Conservation (phyloP, 108 stramenopile genomes). For the Conticribra guillardii region DNA sequence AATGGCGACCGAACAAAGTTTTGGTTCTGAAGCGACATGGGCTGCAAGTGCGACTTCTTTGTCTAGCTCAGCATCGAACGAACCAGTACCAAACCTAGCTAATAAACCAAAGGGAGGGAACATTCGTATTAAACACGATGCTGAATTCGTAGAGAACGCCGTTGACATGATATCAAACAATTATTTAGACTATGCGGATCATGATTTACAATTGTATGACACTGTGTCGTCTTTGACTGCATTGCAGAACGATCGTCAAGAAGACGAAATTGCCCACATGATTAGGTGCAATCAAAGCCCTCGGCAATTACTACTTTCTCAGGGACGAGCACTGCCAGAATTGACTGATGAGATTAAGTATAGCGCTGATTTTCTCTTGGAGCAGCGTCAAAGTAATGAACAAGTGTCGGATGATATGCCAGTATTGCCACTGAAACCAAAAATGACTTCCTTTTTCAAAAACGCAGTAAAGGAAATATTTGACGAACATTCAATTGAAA, state of each 20-base stretch:
- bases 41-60: too few relatives aligned
- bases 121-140: too few relatives aligned
- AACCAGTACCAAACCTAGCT: too few relatives aligned
- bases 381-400: background rate
- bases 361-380: constrained; percentile 49
- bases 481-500: constrained; percentile 50
- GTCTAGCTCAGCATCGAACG: too few relatives aligned
- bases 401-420: background rate
- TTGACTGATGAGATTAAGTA: constrained; percentile 61
- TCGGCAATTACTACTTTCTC: constrained; percentile 55
- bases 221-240: constrained; percentile 4
- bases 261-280: constrained; percentile 69
- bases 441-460: constrained; percentile 60
- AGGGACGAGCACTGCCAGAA: constrained; percentile 66
- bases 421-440: constrained; percentile 19
- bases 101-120: too few relatives aligned
- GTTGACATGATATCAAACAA: constrained; percentile 30
- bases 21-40: background rate
- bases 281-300: constrained; percentile 80
- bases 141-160: constrained; percentile 25
- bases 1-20: background rate
- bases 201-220: constrained; percentile 33
- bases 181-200: constrained; percentile 36
- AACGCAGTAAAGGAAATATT: constrained; percentile 63
- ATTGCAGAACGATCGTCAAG: constrained; percentile 28